Percentiles rank a stretch among this genome's conserved stretches.
Evolutionary conservation across 73 alveolate genomes (phyloP).

Genomic region (Stentor roeselii): DNA sequence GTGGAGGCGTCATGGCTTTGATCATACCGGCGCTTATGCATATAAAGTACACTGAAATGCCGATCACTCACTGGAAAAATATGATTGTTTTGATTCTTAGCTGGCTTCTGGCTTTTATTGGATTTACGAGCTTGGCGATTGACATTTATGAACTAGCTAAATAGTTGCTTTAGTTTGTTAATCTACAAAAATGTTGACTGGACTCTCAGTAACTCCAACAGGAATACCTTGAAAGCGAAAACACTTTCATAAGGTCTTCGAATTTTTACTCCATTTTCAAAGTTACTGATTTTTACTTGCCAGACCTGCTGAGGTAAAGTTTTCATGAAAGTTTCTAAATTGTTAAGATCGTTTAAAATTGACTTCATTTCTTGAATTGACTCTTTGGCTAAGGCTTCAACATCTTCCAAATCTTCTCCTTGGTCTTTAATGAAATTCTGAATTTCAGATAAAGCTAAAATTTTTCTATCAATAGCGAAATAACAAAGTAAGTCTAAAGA

Average conservation of each 20-base stretch:
- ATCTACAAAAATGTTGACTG: background rate
- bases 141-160: background rate
- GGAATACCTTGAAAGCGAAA: background rate
- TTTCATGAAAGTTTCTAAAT: background rate
- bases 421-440: background rate
- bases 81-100: background rate
- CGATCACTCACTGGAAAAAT: background rate
- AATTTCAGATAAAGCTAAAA: background rate
- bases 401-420: background rate
- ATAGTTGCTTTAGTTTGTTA: background rate
- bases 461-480: background rate
- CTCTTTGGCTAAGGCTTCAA: background rate
- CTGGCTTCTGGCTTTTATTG: slow-evolving; percentile 3
- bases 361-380: background rate
- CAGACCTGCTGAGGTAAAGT: background rate
- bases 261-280: background rate
- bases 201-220: background rate
- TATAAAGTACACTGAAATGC: background rate
- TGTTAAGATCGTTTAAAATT: background rate
- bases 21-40: slow-evolving; percentile 18
- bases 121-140: slow-evolving; percentile 6
- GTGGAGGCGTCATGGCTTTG: slow-evolving; percentile 23
- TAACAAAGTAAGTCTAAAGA: background rate
- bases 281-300: background rate
- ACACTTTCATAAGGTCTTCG: background rate